Evolutionary conservation across 108 stramenopile species (phyloP).

Genomic region (Pseudonitzschia pungens): DNA sequence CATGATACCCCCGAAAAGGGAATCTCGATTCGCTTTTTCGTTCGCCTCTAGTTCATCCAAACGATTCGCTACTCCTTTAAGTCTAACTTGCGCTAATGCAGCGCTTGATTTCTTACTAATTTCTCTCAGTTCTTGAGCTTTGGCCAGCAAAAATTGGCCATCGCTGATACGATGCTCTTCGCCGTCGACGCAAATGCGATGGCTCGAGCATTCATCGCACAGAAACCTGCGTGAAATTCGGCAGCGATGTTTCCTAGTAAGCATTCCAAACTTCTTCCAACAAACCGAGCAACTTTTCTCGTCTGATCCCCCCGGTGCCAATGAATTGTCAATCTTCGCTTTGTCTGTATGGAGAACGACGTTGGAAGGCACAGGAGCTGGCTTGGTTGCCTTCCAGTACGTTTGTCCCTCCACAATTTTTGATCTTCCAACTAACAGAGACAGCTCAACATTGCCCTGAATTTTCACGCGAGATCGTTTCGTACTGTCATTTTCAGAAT

Average conservation of each 20-base stretch:
- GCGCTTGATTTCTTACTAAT: conserved; percentile 10
- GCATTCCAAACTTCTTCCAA: conserved; percentile 75
- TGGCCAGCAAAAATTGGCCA: conserved; percentile 71
- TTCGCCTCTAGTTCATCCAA: conserved; percentile 34
- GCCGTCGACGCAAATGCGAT: conserved; percentile 53
- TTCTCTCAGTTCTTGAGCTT: conserved; percentile 24
- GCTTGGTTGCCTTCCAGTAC: conserved; percentile 34
- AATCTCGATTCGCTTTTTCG: conserved; percentile 44
- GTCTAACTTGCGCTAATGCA: conserved; percentile 4
- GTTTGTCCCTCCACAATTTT: conserved; percentile 34
- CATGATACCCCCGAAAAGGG: conserved; percentile 52
- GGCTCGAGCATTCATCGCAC: conserved; percentile 83
- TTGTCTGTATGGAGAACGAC: conserved; percentile 32
- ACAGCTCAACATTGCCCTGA: conserved; percentile 42
- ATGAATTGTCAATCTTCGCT: conserved; percentile 43
- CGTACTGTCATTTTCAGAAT: not conserved
- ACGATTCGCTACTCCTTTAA: conserved; percentile 7
- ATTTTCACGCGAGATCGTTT: conserved; percentile 45
- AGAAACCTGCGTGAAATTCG: conserved; percentile 62
- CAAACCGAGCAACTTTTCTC: conserved; percentile 79
- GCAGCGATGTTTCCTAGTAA: conserved; percentile 73
- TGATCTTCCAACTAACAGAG: conserved; percentile 55
- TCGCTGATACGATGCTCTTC: conserved; percentile 69
- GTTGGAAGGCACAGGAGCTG: conserved; percentile 10
- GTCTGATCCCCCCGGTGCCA: conserved; percentile 69